phyloP scores from a whole-genome alignment of 2,329 filamentous ascomycete species.

The Colletotrichum karsti region DNA sequence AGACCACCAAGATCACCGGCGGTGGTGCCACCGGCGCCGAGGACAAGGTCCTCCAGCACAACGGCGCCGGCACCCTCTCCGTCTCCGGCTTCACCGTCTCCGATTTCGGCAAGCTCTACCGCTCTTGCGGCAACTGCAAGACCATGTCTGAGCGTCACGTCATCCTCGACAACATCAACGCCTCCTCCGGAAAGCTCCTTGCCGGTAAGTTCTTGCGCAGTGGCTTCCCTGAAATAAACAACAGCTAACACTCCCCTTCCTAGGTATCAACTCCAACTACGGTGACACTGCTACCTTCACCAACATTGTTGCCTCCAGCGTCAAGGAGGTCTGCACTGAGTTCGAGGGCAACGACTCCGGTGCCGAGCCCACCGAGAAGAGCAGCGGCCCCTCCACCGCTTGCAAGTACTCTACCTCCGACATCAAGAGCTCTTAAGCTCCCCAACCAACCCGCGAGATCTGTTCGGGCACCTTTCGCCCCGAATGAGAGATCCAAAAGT shows the following conservation, averaged over 20 bases:
- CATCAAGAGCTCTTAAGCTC: constrained; percentile 4
- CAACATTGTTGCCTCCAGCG: not conserved
- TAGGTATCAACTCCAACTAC: constrained; percentile 31
- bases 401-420: constrained; percentile 25
- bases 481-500: not conserved
- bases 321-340: constrained; percentile 26
- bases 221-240: not conserved
- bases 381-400: constrained; percentile 15
- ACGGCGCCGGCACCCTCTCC: constrained; percentile 27
- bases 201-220: constrained; percentile 10
- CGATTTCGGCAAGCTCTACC: constrained; percentile 29
- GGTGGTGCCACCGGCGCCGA: constrained; percentile 22
- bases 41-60: constrained; percentile 30
- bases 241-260: not conserved
- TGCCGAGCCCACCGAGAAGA: constrained; percentile 19
- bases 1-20: constrained; percentile 23
- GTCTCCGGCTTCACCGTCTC: constrained; percentile 25
- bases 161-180: constrained; percentile 26
- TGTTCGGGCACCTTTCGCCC: not conserved
- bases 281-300: constrained; percentile 28
- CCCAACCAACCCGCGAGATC: not conserved
- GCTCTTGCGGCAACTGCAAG: constrained; percentile 30
- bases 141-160: constrained; percentile 25
- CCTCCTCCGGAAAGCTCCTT: constrained; percentile 27
- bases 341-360: constrained; percentile 24